These are phyloP conservation scores for Didymella pinodella DNA, from an alignment of 2,329 filamentous ascomycete species.

Conservation along the genomic window DNA sequence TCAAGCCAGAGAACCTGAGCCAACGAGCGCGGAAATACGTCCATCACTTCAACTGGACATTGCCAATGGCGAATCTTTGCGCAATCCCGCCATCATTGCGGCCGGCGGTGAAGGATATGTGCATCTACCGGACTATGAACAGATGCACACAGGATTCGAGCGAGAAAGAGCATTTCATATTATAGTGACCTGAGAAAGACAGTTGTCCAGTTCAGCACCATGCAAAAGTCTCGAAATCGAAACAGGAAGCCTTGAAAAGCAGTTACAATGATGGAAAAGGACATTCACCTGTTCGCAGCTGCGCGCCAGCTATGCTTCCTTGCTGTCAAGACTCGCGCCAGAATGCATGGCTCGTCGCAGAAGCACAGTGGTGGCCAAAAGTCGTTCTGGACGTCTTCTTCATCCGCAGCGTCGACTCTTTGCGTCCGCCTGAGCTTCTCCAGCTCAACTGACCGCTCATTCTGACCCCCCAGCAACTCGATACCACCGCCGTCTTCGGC, in stretches of 20 bases:
- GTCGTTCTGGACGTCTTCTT: background rate
- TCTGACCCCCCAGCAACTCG: slow-evolving; percentile 12
- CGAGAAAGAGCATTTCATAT: no score
- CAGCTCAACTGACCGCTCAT: background rate
- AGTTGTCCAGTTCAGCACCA: no score
- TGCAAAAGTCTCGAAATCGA: no score
- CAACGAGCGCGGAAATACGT: background rate
- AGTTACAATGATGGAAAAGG: no score
- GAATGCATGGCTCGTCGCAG: slow-evolving; percentile 6
- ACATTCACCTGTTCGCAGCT: no score
- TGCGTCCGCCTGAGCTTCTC: background rate
- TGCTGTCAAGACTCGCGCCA: background rate
- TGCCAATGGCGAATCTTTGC: background rate
- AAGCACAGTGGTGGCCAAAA: slow-evolving; percentile 5
- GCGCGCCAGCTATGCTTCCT: background rate
- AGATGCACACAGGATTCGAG: no score
- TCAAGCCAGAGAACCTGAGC: background rate
- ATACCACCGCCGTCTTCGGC: slow-evolving; percentile 29
- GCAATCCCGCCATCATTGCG: background rate
- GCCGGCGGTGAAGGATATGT: no score
- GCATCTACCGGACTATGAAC: no score
- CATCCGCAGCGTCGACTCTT: background rate
- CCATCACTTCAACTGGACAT: background rate
- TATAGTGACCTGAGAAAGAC: no score
- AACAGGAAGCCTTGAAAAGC: no score